Base-by-base conservation (phyloP, 2,329 filamentous ascomycete genomes). In the Xenosphaeropsis pyriputrescens region DNA sequence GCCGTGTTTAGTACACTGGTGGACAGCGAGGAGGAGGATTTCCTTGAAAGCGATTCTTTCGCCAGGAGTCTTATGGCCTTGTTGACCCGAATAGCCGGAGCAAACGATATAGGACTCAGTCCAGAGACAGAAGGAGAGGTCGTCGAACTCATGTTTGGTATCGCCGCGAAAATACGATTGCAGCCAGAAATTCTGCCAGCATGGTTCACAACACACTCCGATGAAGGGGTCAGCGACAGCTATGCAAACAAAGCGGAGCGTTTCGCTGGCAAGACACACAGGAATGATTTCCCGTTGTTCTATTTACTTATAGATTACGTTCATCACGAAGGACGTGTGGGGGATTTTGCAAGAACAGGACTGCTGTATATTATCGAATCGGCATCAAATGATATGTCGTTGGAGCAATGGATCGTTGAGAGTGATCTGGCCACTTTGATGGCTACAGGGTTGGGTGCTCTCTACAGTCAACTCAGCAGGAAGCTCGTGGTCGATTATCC, bases 371-470 rank as follows among this genome's bases (percentile, higher is more conserved):
- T 98, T 42, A 94, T 96, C 48, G 89, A 96, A 60, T 84, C 85
- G 1, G 85, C 89, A 0, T 89, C 85, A 0, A 80, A 76, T 47
- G 93, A 86, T 1, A 72, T 77, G 15, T 72, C 77, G 1, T 59
- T 98, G 41, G 91, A 98, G 61, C 83, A 85, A 51, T 98, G 91
- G 91, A 84, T 98, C 45, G 85, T 96, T 34, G 88, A 94, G 54
- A 95, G 89, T 56, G 91, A 98, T 55, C 66, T 98, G 37, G 91
- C 91, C 11, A 96, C 91, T 0, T 66, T 96, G 45, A 96, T 98
- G 91, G 91, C 91, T 3, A 96, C 86, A 0, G 91, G 91, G 0
- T 63, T 98, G 1, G 91, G 91, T 13, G 91, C 72, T 67, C 52
- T 79, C 34, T 74, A 78, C 55, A 75, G 69, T 48, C 72, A 78